Base-by-base conservation (phyloP, 495 filamentous ascomycete genomes). In the Xylaria venustula region DNA sequence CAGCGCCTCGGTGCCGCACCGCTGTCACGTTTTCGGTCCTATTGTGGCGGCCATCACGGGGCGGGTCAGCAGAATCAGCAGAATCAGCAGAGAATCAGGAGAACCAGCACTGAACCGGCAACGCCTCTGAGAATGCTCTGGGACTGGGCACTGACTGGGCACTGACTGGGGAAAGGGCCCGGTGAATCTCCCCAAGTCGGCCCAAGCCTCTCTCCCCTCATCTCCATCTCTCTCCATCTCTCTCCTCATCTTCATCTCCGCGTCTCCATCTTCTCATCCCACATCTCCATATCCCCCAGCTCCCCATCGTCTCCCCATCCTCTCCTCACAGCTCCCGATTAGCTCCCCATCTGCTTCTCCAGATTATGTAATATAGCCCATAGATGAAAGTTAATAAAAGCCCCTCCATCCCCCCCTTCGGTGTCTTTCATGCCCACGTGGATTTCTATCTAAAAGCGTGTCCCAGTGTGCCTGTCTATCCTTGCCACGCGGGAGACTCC, bases 401-500 rank as follows among this genome's bases (percentile, higher is more conserved):
- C 45, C 54, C 32, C 15, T 6, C 44, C n/a, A n/a, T 47, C 22
- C 30, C n/a, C 54, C 44, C 54, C 54, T 25, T 37, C 30, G 44
- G 48, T 40, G 54, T 25, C 48, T 28, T 48, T 40, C 30, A 12
- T 17, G 17, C n/a, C 54, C 54, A 58, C 54, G 54, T 49, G 54
- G 44, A 58, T 36, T 26, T 22, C 14, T 7, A 58, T 58, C 30
- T 11, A 28, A 34, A 23, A 3, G 37, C 37, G 11, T 11, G 12
- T 15, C 8, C 14, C 23, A 17, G 7, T 15, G 19, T 57, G 23
- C 14, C 14, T 22, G 8, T 37, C 49, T 12, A 14, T 32, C 12
- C 6, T 9, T 52, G 15, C 14, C 37, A 15, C 37, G 37, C 14
- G 37, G 37, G 37, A 40, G 37, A 40, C 3, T 3, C 37, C 37